A percentile compares a stretch with the other conserved stretches of the same genome.
Evolutionary conservation across 2,329 filamentous ascomycete species (phyloP).

Genomic region (Scopulariopsis brevicaulis): DNA sequence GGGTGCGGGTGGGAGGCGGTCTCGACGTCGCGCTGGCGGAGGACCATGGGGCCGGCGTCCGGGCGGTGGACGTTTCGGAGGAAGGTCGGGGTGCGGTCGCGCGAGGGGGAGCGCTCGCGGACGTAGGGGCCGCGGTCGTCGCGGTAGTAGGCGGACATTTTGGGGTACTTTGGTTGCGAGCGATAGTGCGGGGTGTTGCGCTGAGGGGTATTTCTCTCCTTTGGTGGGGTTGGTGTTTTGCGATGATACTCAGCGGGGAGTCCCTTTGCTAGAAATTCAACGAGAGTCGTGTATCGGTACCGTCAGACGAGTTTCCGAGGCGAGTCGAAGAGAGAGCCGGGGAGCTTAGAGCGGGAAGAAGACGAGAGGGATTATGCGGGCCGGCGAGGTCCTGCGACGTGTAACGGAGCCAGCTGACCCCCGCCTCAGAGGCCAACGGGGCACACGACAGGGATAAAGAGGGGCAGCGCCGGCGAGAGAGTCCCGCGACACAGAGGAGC

Average conservation of each 20-base stretch:
- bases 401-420: neutral
- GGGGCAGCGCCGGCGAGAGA: neutral
- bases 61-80: slow-evolving; percentile 29
- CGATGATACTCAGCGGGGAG: neutral
- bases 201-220: neutral
- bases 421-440: neutral
- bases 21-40: slow-evolving; percentile 44
- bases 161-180: neutral
- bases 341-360: neutral
- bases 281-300: no score
- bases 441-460: neutral
- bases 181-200: neutral
- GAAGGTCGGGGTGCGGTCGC: slow-evolving; percentile 26
- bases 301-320: no score
- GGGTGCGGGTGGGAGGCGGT: slow-evolving; percentile 33
- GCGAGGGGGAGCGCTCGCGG: slow-evolving; percentile 1
- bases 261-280: neutral
- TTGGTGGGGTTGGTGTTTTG: neutral
- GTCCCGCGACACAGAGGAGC: neutral
- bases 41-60: slow-evolving; percentile 39
- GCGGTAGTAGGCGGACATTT: neutral
- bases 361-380: neutral
- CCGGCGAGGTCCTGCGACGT: neutral
- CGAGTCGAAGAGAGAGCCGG: neutral
- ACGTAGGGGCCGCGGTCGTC: neutral